Base-by-base conservation (phyloP, 768 basidiomycete species). In the Gelatoporia subvermispora region DNA sequence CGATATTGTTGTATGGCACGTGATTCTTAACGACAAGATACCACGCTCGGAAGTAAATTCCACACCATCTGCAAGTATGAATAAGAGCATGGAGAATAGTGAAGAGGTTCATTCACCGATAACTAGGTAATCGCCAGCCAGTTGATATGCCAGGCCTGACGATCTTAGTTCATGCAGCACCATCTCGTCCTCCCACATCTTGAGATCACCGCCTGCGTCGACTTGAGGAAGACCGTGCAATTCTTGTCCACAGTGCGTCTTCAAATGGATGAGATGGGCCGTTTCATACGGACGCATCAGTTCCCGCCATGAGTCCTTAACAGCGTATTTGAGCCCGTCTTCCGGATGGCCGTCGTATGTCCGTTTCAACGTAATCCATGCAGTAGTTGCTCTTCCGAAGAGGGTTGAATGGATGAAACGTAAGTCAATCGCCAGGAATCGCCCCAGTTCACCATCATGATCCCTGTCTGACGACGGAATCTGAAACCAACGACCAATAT, bases 141-240 rank as follows among this genome's bases (percentile, higher is more conserved):
- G 7, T 34, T 20, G 50, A 47, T 28, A 39, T 28, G 24, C 46
- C 37, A 39, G 41, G 40, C 11, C 44, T 31, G 23, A 21, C 16
- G 8, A 35, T 35, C 17, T 35, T 36, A 8, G 36, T 24, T 8
- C 25, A 10, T 13, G 7, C 13, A 13, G 13, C 38, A 38, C 31
- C 7, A 17, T 21, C 17, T 10, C 4, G 17, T 21, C 43, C 9
- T 45, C 35, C 28, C 43, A 23, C 34, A 16, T 24, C 0, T 47
- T 47, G 0, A 53, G 38, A 18, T 53, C 51, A 2, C 41, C 43
- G 2, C 51, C 51, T n/a, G 16, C 23, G 3, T 36, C 10, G 7
- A 48, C 9, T 3, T 45, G 10, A 8, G 47, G 42, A 2, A 53
- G 42, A n/a, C 44, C 47, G 9, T 21, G 22, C 7, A 41, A 7